Percentiles rank a stretch among this genome's conserved stretches.
Evolutionary conservation across 1,139 yeast species (phyloP).

Genomic region (Geotrichum europaeum): DNA sequence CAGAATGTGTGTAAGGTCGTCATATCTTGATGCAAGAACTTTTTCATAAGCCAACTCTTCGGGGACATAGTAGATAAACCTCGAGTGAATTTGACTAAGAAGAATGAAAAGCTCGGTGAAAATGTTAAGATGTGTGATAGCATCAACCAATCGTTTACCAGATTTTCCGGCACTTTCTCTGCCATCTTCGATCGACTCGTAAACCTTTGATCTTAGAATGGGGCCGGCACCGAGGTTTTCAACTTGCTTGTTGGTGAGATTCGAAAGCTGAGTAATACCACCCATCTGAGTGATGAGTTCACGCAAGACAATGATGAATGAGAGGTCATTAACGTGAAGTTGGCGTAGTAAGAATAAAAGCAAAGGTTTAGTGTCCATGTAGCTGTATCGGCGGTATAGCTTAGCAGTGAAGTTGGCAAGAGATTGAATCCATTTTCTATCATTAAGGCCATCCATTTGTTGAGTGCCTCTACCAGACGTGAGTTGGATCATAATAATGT

Average conservation of each 20-base stretch:
- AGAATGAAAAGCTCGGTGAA: constrained; percentile 61
- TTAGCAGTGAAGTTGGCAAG: constrained; percentile 37
- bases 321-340: constrained; percentile 54
- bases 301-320: constrained; percentile 62
- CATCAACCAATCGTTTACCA: constrained; percentile 48
- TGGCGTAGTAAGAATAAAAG: constrained; percentile 58
- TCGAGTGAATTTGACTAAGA: constrained; percentile 46
- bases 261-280: constrained; percentile 66
- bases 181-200: constrained; percentile 56
- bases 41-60: constrained; percentile 53
- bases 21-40: constrained; percentile 63
- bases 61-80: constrained; percentile 37
- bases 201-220: constrained; percentile 51
- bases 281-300: constrained; percentile 73
- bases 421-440: constrained; percentile 75
- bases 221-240: constrained; percentile 62
- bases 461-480: constrained; percentile 62
- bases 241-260: constrained; percentile 61
- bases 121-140: constrained; percentile 44
- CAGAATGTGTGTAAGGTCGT: constrained; percentile 61
- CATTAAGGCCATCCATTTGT: constrained; percentile 76
- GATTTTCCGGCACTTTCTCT: constrained; percentile 36
- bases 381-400: constrained; percentile 32
- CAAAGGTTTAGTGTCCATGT: constrained; percentile 37
- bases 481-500: constrained; percentile 65